Evolutionary conservation across 1,284 basidiomycete genomes (phyloP), one percentile per base, ranked within the genome.

Genomic region (Heimioporus punctisporus): DNA sequence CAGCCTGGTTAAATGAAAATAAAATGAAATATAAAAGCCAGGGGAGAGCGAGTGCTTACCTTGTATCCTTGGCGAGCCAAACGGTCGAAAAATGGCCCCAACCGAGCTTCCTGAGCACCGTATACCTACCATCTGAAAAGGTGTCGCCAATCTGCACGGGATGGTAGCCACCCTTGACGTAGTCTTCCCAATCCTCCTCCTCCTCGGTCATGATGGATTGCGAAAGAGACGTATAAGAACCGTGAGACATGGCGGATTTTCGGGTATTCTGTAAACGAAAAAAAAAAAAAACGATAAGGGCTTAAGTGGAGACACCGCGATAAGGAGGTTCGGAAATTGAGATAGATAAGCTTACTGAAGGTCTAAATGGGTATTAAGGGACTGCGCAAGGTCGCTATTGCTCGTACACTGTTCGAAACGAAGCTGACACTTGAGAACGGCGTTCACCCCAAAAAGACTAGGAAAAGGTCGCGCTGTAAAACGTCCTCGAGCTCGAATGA

Each of bases 31-130:
- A 30, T 48, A 21, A 55, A 48, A 30, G 23, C 7, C 11, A 34
- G 24, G 2, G 10, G 28, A 12, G 14, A 19, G 26, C n/a, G 42
- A 28, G 27, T 21, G 51, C 68, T 46, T 72, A 95, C 94, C 86
- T 90, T 70, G 81, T 82, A 71, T 97, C 94, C 65, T 86, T 86
- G 28, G 93, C 93, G 1, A 97, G 81, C 94, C 94, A 97, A 12
- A 97, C 94, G 2, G 94, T 95, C 2, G 90, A 93, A 74, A 99
- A 99, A 74, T 99, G 97, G 43, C 97, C 97, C 90, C 97, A 99
- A 31, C 97, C 97, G 15, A 99, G 86, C 74, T 99, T 99, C 59
- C 97, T 79, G 54, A 98, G 95, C 64, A 98, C 92, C 62, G 86
- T 73, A 72, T 99, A 99, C 46, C 97, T 79, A 11, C 85, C 92